Conservation (phyloP, 306 rosid species). For the Fragaria nilgerrensis region DNA sequence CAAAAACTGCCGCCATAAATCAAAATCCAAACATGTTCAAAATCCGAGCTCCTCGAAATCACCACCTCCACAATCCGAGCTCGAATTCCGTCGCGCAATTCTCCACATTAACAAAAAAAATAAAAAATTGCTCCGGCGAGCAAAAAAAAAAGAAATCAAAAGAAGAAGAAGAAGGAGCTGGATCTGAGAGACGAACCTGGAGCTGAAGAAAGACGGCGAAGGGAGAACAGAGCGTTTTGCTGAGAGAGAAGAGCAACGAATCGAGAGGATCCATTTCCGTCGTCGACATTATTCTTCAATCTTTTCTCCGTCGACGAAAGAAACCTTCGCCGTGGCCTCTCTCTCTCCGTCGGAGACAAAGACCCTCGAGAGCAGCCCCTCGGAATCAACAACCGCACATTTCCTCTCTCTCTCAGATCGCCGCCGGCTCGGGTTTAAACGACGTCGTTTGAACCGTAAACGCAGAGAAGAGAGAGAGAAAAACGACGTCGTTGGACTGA, state of each 20-base stretch:
- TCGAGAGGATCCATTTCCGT: constrained; percentile 56
- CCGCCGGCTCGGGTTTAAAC: background rate
- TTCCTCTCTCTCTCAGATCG: background rate
- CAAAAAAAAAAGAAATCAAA: background rate
- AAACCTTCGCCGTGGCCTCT: background rate
- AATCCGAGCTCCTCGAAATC: background rate
- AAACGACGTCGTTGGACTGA: background rate
- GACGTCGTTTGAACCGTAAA: background rate
- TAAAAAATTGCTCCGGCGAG: background rate
- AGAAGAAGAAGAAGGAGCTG: no score
- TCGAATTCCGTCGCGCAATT: background rate
- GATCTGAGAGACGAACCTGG: constrained; percentile 51
- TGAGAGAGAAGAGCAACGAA: constrained; percentile 68
- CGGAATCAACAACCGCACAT: background rate
- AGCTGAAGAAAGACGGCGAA: constrained; percentile 62
- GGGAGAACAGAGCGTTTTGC: constrained; percentile 46
- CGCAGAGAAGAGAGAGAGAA: no score
- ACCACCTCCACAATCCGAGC: background rate
- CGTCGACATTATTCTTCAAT: constrained; percentile 34
- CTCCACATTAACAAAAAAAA: background rate
- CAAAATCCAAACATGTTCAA: background rate
- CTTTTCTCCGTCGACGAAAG: no score
- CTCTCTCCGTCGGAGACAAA: background rate
- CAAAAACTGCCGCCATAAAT: background rate
- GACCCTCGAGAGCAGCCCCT: background rate